phyloP scores from a whole-genome alignment of 2,329 filamentous ascomycete genomes.

The Diaporthe citri region DNA sequence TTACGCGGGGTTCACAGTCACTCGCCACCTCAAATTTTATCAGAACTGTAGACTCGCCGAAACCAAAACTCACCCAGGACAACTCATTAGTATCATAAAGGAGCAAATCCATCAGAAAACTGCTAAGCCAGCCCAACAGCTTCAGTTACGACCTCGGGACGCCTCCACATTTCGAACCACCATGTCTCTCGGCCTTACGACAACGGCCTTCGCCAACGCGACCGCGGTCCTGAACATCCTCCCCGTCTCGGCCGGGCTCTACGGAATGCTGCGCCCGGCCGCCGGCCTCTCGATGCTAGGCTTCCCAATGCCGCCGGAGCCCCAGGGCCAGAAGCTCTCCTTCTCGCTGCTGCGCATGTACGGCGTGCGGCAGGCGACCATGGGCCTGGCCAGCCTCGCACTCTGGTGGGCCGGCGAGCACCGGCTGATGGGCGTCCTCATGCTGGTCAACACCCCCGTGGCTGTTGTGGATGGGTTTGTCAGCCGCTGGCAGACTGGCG shows the following conservation, averaged over 20 bases:
- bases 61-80: too few species aligned
- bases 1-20: not conserved
- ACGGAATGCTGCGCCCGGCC: not conserved
- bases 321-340: not conserved
- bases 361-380: not conserved
- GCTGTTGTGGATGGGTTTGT: not conserved
- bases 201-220: slow-evolving; percentile 13
- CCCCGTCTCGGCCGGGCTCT: not conserved
- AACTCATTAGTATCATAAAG: not conserved
- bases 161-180: too few species aligned
- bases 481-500: not conserved
- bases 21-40: not conserved
- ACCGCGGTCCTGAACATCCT: slow-evolving; percentile 2
- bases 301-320: not conserved
- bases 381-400: not conserved
- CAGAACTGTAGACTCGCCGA: not conserved
- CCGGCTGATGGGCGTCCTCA: slow-evolving; percentile 16
- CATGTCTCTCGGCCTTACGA: slow-evolving; percentile 3
- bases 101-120: too few species aligned
- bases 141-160: too few species aligned
- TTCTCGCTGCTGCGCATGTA: not conserved
- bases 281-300: not conserved
- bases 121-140: not conserved
- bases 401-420: slow-evolving; percentile 13
- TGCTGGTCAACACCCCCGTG: not conserved